These are phyloP conservation scores for Porcisia deanei DNA, from an alignment of 208 protist species.

Conservation along the genomic window DNA sequence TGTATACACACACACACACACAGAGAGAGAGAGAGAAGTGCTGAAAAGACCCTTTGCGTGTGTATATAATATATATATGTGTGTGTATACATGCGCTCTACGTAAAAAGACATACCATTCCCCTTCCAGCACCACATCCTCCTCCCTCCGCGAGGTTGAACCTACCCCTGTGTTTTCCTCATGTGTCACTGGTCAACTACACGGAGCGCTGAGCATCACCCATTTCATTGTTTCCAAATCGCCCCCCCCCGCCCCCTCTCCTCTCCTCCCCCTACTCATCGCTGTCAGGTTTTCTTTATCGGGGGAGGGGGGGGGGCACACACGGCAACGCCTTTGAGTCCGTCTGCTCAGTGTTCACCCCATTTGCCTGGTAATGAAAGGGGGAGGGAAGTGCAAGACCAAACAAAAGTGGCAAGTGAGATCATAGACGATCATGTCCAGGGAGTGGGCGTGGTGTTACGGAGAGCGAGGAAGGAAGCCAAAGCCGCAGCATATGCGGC, in stretches of 20 bases:
- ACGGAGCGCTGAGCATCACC: neutral
- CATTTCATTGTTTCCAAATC: neutral
- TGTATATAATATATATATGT: neutral
- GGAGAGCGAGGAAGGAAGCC: neutral
- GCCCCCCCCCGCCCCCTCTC: too few relatives aligned
- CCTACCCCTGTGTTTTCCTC: neutral
- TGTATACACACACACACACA: constrained; percentile 4
- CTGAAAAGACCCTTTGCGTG: neutral
- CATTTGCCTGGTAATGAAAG: neutral
- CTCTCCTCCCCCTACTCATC: neutral
- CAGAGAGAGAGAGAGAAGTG: neutral
- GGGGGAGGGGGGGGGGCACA: neutral
- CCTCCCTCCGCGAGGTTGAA: neutral
- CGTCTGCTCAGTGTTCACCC: neutral
- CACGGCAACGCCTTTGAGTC: neutral
- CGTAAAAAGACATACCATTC: neutral
- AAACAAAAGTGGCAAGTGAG: neutral
- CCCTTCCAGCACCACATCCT: too few relatives aligned
- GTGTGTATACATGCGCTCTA: neutral
- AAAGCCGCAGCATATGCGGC: neutral
- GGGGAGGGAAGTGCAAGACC: neutral
- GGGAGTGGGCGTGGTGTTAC: too few relatives aligned
- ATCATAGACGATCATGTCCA: neutral
- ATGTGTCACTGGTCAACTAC: neutral
- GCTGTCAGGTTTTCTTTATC: neutral